Evolutionary conservation across 1,284 basidiomycete species (phyloP).

Genomic region (Irpex sp.): DNA sequence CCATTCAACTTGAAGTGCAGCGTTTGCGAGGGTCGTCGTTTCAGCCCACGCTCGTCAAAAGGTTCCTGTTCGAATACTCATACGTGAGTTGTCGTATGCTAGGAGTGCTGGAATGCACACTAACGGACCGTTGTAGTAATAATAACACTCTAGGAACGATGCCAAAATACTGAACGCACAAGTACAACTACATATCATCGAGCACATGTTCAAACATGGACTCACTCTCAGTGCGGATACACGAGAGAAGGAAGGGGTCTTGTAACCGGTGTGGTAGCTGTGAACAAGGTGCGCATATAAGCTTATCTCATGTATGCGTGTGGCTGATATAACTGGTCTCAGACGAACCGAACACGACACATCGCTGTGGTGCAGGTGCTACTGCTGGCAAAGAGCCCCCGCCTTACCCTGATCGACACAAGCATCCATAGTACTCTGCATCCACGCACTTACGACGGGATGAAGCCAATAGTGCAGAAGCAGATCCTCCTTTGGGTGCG

Average conservation of each 20-base stretch:
- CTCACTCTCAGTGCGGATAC: slow-evolving; percentile 97
- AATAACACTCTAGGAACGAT: slow-evolving; percentile 37
- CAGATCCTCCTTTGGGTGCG: no score
- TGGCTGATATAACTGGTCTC: not conserved
- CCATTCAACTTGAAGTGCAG: slow-evolving; percentile 11
- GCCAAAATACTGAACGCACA: slow-evolving; percentile 79
- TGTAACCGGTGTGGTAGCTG: slow-evolving; percentile 82
- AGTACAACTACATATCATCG: slow-evolving; percentile 99
- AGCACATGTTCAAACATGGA: slow-evolving; percentile 90
- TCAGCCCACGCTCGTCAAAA: slow-evolving; percentile 26
- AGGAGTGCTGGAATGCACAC: no score
- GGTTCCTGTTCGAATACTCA: slow-evolving; percentile 35
- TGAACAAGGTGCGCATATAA: no score
- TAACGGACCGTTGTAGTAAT: not conserved
- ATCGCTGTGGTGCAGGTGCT: no score
- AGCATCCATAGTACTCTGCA: no score
- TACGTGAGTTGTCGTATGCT: slow-evolving; percentile 20
- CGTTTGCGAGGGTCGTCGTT: slow-evolving; percentile 24
- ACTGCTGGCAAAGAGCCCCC: no score
- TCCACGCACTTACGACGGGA: no score
- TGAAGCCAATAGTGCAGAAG: no score
- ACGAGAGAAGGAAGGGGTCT: slow-evolving; percentile 90
- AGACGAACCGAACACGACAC: no score
- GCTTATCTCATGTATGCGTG: slow-evolving; percentile 27
- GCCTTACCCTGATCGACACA: no score